phyloP scores from a whole-genome alignment of 2,329 filamentous ascomycete genomes.

The Cladobotryum protrusum region DNA sequence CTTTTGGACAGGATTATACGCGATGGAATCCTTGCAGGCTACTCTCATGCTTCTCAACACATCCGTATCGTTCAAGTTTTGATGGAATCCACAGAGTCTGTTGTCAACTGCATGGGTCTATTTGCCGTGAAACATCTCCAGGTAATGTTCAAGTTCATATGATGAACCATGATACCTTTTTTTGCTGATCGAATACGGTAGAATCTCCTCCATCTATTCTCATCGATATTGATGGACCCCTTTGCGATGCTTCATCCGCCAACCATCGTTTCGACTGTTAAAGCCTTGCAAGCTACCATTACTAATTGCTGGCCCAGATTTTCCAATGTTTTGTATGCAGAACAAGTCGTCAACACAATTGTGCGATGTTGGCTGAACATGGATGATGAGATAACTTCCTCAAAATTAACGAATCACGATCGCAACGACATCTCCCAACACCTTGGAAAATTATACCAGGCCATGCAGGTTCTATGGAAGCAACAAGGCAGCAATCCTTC shows the following conservation, averaged over 20 bases:
- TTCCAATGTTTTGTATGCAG: constrained; percentile 45
- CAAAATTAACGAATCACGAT: neutral
- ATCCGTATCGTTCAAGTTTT: constrained; percentile 51
- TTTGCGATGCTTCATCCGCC: constrained; percentile 53
- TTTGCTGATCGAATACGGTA: constrained; percentile 24
- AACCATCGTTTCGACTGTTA: constrained; percentile 46
- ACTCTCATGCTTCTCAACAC: constrained; percentile 54
- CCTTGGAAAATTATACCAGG: constrained; percentile 16
- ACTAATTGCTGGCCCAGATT: constrained; percentile 65
- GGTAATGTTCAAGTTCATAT: constrained; percentile 29
- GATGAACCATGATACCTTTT: constrained; percentile 10
- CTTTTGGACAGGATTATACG: constrained; percentile 51
- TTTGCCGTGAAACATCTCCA: constrained; percentile 62
- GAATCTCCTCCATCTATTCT: constrained; percentile 62
- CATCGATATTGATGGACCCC: constrained; percentile 59
- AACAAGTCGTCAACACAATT: constrained; percentile 57
- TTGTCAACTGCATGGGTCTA: constrained; percentile 55
- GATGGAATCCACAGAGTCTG: constrained; percentile 39
- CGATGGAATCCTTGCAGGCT: constrained; percentile 49
- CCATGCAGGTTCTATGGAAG: constrained; percentile 19
- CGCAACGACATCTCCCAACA: constrained; percentile 1
- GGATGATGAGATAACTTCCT: constrained; percentile 25
- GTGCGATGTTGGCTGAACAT: constrained; percentile 58
- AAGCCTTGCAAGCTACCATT: constrained; percentile 52
- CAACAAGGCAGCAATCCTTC: constrained; percentile 11